Evolutionary conservation across 2,329 filamentous ascomycete genomes (phyloP).

Genomic region (Calonectria montana): DNA sequence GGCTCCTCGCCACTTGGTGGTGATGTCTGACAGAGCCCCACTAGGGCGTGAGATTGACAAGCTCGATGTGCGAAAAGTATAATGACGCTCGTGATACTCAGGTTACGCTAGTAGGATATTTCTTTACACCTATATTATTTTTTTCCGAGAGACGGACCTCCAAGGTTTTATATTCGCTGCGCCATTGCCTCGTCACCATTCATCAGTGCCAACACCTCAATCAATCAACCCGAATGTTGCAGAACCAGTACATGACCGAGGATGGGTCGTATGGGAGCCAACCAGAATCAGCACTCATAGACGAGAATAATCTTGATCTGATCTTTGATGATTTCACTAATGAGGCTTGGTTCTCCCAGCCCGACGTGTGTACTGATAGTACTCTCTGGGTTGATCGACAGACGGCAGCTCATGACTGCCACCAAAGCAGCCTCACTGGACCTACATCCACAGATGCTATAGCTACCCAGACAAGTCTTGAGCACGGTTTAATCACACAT

Average conservation of each 20-base stretch:
- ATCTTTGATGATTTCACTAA: not conserved
- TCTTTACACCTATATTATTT: not conserved
- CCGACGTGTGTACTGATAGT: not conserved
- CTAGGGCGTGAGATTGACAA: conserved; percentile 6
- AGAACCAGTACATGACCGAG: not conserved
- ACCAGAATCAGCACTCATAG: not conserved
- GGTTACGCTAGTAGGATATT: not conserved
- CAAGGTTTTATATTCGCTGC: not conserved
- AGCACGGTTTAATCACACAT: not conserved
- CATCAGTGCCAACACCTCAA: not conserved
- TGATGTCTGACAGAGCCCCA: not conserved
- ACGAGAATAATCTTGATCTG: not conserved
- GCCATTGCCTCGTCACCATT: not conserved
- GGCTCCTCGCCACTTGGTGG: not conserved
- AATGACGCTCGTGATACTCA: not conserved
- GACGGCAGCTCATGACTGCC: not conserved
- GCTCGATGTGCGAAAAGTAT: not conserved
- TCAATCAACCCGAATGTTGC: not conserved
- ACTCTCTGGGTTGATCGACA: not conserved
- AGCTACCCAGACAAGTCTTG: not conserved
- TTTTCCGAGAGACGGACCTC: not conserved
- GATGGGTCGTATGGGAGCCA: not conserved
- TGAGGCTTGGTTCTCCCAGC: not conserved
- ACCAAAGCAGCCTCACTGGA: not conserved
- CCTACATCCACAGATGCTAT: not conserved